Conservation (phyloP, 768 basidiomycete genomes). For the Saitozyma podzolica region DNA sequence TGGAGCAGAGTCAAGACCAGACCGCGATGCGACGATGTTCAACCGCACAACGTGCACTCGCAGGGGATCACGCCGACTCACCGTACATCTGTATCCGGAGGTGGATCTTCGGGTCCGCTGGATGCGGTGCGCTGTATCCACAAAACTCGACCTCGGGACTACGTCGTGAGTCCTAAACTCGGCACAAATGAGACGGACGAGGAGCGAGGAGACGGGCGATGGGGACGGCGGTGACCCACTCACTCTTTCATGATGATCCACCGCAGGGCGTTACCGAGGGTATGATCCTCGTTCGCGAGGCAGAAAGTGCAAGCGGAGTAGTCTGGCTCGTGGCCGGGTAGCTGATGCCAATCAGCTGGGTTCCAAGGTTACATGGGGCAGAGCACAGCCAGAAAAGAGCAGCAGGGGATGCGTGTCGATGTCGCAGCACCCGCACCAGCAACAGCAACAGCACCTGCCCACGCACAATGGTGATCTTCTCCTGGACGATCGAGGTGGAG, state of each 20-base stretch:
- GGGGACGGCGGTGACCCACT: constrained; percentile 33
- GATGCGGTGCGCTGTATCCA: constrained; percentile 94
- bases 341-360: constrained; percentile 56
- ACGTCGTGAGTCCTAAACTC: constrained; percentile 8
- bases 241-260: constrained; percentile 99
- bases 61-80: constrained; percentile 55
- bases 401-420: background rate
- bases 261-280: constrained; percentile 86
- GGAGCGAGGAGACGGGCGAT: background rate
- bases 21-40: background rate
- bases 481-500: constrained; percentile 25
- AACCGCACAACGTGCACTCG: background rate
- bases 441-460: no score
- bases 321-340: constrained; percentile 78
- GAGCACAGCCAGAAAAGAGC: background rate
- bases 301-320: constrained; percentile 88
- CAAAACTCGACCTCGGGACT: constrained; percentile 98
- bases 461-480: constrained; percentile 51
- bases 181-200: background rate
- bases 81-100: constrained; percentile 99
- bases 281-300: constrained; percentile 91
- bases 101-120: constrained; percentile 94
- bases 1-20: background rate
- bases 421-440: no score
- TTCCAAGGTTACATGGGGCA: no score